Conservation (phyloP, 1,284 basidiomycete species). For the Puccinia polysora region DNA sequence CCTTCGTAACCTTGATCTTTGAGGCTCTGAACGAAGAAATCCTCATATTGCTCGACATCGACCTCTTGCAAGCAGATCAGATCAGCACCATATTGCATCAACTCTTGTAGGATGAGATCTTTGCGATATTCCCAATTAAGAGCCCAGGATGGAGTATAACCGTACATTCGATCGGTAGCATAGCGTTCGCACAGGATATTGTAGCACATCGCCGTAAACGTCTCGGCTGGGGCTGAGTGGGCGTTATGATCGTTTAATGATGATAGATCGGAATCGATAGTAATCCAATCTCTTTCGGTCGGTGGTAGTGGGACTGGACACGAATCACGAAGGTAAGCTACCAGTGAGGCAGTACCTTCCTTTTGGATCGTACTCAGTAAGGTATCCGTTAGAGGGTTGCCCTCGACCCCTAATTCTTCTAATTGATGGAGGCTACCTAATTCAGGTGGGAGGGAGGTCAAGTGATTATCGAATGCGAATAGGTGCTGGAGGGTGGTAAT, state of each 20-base stretch:
- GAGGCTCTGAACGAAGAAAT: conserved; percentile 79
- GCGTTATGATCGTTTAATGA: conserved; percentile 54
- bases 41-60: conserved; percentile 86
- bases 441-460: conserved; percentile 77
- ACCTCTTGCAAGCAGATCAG: conserved; percentile 89
- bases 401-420: conserved; percentile 88
- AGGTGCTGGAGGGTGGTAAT: conserved; percentile 83
- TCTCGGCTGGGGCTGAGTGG: conserved; percentile 53
- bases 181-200: conserved; percentile 92
- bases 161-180: conserved; percentile 85
- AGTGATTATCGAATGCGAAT: conserved; percentile 90
- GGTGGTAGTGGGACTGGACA: conserved; percentile 77
- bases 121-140: conserved; percentile 91
- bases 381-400: conserved; percentile 79
- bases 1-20: conserved; percentile 80
- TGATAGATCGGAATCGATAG: conserved; percentile 63
- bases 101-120: conserved; percentile 80
- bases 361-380: conserved; percentile 80
- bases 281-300: conserved; percentile 76
- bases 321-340: conserved; percentile 80
- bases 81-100: conserved; percentile 77
- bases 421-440: conserved; percentile 87
- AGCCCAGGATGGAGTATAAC: conserved; percentile 96
- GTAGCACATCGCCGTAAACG: conserved; percentile 79
- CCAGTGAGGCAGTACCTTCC: conserved; percentile 81